Conservation (phyloP, 345 rosid species). For the Syzygium aqueum region DNA sequence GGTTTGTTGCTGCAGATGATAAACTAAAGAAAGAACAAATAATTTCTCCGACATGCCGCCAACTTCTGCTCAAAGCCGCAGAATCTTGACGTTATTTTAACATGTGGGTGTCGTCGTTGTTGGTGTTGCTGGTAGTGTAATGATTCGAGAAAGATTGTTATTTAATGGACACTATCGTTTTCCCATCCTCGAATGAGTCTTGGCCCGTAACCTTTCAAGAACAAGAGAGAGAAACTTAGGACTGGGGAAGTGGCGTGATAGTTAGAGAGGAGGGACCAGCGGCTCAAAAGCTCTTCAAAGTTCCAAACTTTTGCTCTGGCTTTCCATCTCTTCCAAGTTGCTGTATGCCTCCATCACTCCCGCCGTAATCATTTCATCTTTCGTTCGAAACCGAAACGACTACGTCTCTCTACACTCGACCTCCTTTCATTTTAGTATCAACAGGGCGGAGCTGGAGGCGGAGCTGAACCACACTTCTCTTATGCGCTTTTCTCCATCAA, state of each 20-base stretch:
- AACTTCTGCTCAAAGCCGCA: slow-evolving; percentile 18
- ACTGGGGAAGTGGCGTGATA: slow-evolving; percentile 9
- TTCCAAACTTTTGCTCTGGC: background rate
- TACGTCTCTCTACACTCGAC: background rate
- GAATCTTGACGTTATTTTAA: slow-evolving; percentile 30
- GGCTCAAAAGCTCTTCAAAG: background rate
- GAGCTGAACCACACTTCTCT: too few species aligned
- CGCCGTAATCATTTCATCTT: slow-evolving; percentile 26
- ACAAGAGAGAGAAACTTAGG: slow-evolving; percentile 1
- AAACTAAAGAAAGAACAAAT: slow-evolving; percentile 7
- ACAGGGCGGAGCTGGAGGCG: too few species aligned
- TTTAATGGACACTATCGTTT: background rate
- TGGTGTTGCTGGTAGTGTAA: background rate
- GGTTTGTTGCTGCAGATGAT: background rate
- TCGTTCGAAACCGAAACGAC: background rate
- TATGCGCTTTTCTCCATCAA: too few species aligned
- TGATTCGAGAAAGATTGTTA: background rate
- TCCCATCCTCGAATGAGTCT: slow-evolving; percentile 27
- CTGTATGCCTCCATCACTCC: slow-evolving; percentile 3
- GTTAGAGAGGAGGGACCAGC: background rate
- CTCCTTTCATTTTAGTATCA: too few species aligned
- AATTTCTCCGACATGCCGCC: slow-evolving; percentile 34
- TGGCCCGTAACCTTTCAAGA: background rate
- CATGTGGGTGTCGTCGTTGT: background rate
- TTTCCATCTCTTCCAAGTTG: slow-evolving; percentile 1